Conservation (phyloP, 495 filamentous ascomycete genomes). For the Penicillium odoratum region DNA sequence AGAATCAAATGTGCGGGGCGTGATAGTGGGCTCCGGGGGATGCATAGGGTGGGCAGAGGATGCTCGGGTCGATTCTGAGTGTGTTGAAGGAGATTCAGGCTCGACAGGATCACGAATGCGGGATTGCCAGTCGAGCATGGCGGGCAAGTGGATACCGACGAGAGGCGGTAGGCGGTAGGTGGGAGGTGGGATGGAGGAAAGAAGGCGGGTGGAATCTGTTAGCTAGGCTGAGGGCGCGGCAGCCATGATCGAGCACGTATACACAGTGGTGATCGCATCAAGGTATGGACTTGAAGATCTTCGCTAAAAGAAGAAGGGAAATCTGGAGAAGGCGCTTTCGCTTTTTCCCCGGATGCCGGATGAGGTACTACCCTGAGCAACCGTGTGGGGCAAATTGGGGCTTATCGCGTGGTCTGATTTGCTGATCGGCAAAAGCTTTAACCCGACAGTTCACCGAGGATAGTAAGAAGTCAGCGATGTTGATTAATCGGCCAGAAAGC, state of each 20-base stretch:
- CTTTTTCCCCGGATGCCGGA: conserved; percentile 11
- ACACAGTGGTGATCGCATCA: conserved; percentile 8
- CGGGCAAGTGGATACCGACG: background rate
- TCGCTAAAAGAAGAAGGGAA: background rate
- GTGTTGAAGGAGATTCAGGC: conserved; percentile 2
- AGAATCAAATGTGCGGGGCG: conserved; percentile 53
- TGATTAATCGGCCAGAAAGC: conserved; percentile 1
- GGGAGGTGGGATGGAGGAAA: background rate
- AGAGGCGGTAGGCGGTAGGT: background rate
- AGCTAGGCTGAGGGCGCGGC: conserved; percentile 8
- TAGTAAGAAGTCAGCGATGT: background rate
- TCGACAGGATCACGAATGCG: conserved; percentile 12
- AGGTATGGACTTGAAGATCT: background rate
- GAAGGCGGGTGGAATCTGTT: background rate
- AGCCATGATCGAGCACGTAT: conserved; percentile 13
- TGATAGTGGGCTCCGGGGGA: conserved; percentile 47
- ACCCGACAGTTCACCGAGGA: conserved; percentile 6
- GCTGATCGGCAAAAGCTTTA: conserved; percentile 19
- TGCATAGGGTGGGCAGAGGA: conserved; percentile 22
- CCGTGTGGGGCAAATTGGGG: conserved; percentile 3
- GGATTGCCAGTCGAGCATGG: conserved; percentile 18
- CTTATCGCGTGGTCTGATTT: conserved; percentile 16
- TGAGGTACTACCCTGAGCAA: conserved; percentile 7
- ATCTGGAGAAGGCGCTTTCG: background rate
- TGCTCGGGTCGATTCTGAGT: conserved; percentile 2